These are phyloP conservation scores for Candida michaelii DNA, from an alignment of 805 yeast genomes.

Conservation along the genomic window DNA sequence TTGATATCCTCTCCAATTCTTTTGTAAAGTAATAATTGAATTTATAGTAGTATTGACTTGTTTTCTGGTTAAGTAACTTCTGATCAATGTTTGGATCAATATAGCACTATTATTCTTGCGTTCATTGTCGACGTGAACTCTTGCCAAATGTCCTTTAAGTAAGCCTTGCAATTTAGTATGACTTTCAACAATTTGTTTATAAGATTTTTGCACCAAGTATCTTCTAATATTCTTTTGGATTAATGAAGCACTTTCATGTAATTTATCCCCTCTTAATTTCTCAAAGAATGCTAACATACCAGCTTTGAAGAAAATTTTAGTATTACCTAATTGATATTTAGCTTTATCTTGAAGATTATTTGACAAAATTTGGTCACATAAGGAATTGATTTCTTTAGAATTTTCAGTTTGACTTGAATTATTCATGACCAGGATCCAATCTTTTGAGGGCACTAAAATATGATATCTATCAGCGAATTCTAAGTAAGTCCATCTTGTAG, in stretches of 20 bases:
- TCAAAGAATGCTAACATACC: conserved; percentile 94
- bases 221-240: conserved; percentile 83
- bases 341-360: conserved; percentile 61
- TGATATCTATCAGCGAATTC: conserved; percentile 91
- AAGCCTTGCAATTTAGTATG: conserved; percentile 59
- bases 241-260: conserved; percentile 72
- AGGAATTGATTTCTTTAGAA: conserved; percentile 54
- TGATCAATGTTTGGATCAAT: conserved; percentile 63
- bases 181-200: conserved; percentile 52
- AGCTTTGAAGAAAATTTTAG: conserved; percentile 93
- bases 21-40: conserved; percentile 46
- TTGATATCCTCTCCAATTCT: conserved; percentile 49
- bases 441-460: conserved; percentile 69
- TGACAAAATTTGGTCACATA: conserved; percentile 67
- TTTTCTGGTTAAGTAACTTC: conserved; percentile 53
- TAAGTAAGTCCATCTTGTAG: conserved; percentile 91
- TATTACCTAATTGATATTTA: conserved; percentile 86
- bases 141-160: conserved; percentile 60
- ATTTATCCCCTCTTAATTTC: conserved; percentile 76
- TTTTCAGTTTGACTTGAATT: conserved; percentile 36
- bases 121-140: conserved; percentile 56
- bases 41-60: conserved; percentile 29
- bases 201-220: conserved; percentile 60
- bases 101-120: conserved; percentile 63
- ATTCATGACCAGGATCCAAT: conserved; percentile 62